phyloP scores from a whole-genome alignment of 495 filamentous ascomycete species.

The Astrocystis sublimbata region DNA sequence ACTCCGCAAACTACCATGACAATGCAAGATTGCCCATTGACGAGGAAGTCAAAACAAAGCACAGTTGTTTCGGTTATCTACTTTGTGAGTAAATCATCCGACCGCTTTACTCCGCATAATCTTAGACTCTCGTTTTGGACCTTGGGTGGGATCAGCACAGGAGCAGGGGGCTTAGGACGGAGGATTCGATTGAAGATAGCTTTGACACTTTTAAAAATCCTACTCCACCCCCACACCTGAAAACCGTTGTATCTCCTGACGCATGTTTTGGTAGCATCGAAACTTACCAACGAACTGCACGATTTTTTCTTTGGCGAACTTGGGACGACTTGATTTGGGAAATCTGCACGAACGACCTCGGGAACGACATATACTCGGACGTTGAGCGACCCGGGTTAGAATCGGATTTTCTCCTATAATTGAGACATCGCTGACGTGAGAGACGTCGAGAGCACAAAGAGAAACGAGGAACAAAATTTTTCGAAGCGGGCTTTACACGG shows the following conservation, averaged over 20 bases:
- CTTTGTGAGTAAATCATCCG: not conserved
- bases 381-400: not conserved
- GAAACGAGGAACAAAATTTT: not conserved
- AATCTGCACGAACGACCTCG: too few species aligned
- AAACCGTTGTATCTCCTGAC: not conserved
- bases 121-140: slow-evolving; percentile 1
- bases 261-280: slow-evolving; percentile 1
- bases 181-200: not conserved
- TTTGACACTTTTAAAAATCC: slow-evolving; percentile 4
- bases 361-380: not conserved
- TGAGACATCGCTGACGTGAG: too few species aligned
- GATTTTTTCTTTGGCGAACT: not conserved
- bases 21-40: not conserved
- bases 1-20: not conserved
- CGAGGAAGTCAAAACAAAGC: too few species aligned
- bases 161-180: slow-evolving; percentile 2
- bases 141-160: slow-evolving; percentile 2
- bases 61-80: not conserved
- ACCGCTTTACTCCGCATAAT: slow-evolving; percentile 10
- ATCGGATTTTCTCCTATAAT: too few species aligned
- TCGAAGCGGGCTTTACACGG: not conserved
- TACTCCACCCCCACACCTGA: slow-evolving; percentile 15
- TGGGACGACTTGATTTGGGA: slow-evolving; percentile 2
- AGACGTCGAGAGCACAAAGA: not conserved
- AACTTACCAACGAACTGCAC: not conserved